phyloP scores from a whole-genome alignment of 352 stramenopile species.

The Phytophthora melonis region DNA sequence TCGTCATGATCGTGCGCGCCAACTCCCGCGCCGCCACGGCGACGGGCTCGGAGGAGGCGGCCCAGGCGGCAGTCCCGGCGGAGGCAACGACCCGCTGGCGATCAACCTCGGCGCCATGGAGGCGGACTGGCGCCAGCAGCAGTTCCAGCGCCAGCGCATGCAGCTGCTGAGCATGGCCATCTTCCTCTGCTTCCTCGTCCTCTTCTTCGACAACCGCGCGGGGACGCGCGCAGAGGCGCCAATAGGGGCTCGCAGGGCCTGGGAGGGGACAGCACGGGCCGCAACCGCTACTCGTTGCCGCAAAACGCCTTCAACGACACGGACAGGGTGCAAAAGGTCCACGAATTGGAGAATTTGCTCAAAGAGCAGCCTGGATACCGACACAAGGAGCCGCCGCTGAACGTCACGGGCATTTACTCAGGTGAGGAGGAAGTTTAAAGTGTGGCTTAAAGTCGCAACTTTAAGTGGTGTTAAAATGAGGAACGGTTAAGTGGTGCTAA shows the following conservation, averaged over 20 bases:
- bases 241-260: slow-evolving; percentile 14
- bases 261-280: slow-evolving; percentile 10
- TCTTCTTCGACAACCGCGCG: slow-evolving; percentile 87
- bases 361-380: slow-evolving; percentile 58
- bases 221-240: slow-evolving; percentile 44
- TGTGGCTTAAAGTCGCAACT: no score
- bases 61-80: not conserved
- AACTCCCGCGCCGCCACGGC: slow-evolving; percentile 55
- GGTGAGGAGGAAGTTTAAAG: slow-evolving; percentile 23
- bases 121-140: slow-evolving; percentile 83
- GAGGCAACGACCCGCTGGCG: slow-evolving; percentile 34
- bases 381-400: slow-evolving; percentile 50
- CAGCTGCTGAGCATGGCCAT: slow-evolving; percentile 90
- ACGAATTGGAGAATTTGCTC: slow-evolving; percentile 62
- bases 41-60: slow-evolving; percentile 11
- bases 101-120: slow-evolving; percentile 77
- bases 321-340: slow-evolving; percentile 57
- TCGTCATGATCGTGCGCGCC: slow-evolving; percentile 85
- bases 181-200: slow-evolving; percentile 88
- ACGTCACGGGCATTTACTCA: slow-evolving; percentile 85
- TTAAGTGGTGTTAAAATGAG: no score
- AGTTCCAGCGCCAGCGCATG: slow-evolving; percentile 90
- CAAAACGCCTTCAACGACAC: slow-evolving; percentile 71
- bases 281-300: slow-evolving; percentile 52
- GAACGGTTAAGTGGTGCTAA: no score